Percentiles rank a stretch among this genome's conserved stretches.
Evolutionary conservation across 2,329 filamentous ascomycete genomes (phyloP).

Genomic region (Aspergillus transmontanensis): DNA sequence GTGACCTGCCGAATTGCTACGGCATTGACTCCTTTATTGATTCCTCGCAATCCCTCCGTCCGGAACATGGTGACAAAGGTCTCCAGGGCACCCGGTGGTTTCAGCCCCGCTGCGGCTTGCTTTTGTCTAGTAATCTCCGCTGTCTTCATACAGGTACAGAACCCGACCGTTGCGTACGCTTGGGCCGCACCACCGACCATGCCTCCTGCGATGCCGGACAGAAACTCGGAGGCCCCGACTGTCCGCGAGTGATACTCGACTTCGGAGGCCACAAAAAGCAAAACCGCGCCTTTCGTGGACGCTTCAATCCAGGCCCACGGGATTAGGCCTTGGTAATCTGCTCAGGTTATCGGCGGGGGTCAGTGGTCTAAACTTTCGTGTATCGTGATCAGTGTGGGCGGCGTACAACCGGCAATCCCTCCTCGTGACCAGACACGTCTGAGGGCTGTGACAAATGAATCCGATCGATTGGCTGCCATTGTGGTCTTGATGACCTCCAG

Average conservation of each 20-base stretch:
- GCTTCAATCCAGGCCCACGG: constrained; percentile 96
- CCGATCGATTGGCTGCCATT: neutral
- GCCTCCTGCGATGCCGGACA: constrained; percentile 81
- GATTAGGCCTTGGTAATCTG: constrained; percentile 96
- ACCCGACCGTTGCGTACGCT: constrained; percentile 97
- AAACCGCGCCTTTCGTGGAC: constrained; percentile 94
- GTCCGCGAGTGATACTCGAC: constrained; percentile 88
- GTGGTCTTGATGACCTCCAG: neutral
- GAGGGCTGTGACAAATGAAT: neutral
- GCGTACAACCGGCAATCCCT: neutral
- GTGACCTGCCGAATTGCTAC: constrained; percentile 7
- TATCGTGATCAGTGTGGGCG: neutral
- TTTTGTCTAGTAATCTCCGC: constrained; percentile 98
- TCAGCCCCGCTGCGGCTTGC: constrained; percentile 72
- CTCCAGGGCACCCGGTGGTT: constrained; percentile 70
- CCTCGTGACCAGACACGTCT: neutral
- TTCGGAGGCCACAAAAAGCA: constrained; percentile 96
- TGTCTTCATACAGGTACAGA: constrained; percentile 99
- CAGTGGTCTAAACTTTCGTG: neutral
- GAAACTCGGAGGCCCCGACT: constrained; percentile 79
- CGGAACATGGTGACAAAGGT: neutral
- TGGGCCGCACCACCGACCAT: constrained; percentile 90
- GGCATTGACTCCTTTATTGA: constrained; percentile 10
- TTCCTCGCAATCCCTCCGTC: neutral
- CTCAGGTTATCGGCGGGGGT: neutral